phyloP scores from a whole-genome alignment of 2,329 filamentous ascomycete species.

The Aspergillus awamori region DNA sequence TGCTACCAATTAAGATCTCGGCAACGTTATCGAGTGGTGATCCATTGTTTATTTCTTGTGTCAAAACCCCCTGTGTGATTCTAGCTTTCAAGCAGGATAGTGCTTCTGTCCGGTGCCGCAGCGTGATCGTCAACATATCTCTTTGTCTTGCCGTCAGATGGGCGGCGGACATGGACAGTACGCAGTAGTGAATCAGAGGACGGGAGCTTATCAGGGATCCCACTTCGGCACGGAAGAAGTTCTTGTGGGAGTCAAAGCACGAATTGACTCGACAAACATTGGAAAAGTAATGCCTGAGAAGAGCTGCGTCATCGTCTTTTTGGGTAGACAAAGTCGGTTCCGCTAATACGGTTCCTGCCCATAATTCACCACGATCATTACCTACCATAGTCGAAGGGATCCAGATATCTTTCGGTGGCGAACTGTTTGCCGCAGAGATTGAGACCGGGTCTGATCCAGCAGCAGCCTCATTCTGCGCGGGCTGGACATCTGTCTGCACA shows the following conservation, averaged over 20 bases:
- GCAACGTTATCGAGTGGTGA: neutral
- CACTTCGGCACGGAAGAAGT: neutral
- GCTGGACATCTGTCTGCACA: no score
- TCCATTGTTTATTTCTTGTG: neutral
- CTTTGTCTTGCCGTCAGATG: neutral
- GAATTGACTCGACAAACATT: conserved; percentile 2
- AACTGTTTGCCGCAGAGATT: no score
- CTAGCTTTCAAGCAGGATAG: conserved; percentile 1
- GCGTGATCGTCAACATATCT: neutral
- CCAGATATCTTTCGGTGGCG: no score
- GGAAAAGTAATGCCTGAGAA: neutral
- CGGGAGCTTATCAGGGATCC: conserved; percentile 3
- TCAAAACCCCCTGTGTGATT: neutral
- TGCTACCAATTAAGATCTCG: conserved; percentile 2
- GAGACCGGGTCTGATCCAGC: no score
- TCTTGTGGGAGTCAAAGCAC: conserved; percentile 5
- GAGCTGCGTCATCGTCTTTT: neutral
- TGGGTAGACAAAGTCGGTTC: neutral
- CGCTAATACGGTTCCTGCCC: neutral
- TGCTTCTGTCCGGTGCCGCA: conserved; percentile 1
- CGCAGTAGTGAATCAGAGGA: conserved; percentile 9
- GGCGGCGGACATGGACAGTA: conserved; percentile 15
- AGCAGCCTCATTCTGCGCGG: no score
- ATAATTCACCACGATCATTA: no score
- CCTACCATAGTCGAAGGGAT: no score